These are phyloP conservation scores for Cucumis variabilis DNA, from an alignment of 331 rosid genomes.

Conservation along the genomic window DNA sequence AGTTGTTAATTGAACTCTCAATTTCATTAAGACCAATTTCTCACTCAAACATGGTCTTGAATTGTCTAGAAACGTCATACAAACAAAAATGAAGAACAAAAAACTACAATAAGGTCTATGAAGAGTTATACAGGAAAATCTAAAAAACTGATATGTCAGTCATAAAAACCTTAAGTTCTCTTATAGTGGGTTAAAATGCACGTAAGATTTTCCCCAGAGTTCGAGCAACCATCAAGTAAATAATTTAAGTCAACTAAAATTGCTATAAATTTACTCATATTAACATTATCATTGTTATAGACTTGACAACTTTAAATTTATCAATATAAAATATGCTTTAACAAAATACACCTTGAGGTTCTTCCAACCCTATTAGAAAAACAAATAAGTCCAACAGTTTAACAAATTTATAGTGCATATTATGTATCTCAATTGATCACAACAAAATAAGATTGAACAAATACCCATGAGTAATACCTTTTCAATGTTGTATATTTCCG, in stretches of 20 bases:
- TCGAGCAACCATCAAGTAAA: slow-evolving; percentile 83
- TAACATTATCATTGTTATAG: too few relatives aligned
- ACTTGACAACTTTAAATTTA: too few relatives aligned
- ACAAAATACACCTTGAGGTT: too few relatives aligned
- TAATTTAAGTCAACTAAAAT: background rate
- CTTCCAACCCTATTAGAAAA: too few relatives aligned
- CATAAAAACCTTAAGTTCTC: slow-evolving; percentile 89
- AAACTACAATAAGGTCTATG: slow-evolving; percentile 13
- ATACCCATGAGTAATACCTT: too few relatives aligned
- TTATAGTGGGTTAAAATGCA: slow-evolving; percentile 95
- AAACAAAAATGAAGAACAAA: too few relatives aligned
- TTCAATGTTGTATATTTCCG: too few relatives aligned
- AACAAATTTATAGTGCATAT: too few relatives aligned
- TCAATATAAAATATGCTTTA: too few relatives aligned
- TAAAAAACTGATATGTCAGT: slow-evolving; percentile 23
- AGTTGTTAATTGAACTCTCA: slow-evolving; percentile 52
- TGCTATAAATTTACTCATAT: background rate
- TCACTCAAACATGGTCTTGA: slow-evolving; percentile 90
- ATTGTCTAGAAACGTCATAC: slow-evolving; percentile 80
- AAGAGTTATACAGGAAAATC: background rate
- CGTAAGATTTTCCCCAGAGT: slow-evolving; percentile 92
- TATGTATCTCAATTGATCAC: too few relatives aligned
- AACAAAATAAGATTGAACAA: too few relatives aligned
- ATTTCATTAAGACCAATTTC: slow-evolving; percentile 97
- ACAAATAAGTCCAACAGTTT: too few relatives aligned